phyloP scores from a whole-genome alignment of 2,329 filamentous ascomycete genomes.

The Penicillium sp. region DNA sequence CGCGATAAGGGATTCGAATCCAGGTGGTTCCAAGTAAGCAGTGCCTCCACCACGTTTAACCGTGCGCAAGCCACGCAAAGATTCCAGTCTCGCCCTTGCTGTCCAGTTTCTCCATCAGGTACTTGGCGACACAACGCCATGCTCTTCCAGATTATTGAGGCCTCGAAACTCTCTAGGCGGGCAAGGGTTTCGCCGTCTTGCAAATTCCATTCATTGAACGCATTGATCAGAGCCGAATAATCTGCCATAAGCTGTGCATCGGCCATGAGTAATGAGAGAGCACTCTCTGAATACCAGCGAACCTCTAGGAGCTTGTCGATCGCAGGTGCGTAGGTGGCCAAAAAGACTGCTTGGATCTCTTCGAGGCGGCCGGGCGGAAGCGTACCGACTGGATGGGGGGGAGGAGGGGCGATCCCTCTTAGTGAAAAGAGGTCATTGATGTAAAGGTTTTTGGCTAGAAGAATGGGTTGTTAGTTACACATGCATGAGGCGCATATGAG shows the following conservation, averaged over 20 bases:
- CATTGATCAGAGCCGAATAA: slow-evolving; percentile 63
- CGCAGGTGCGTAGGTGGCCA: slow-evolving; percentile 71
- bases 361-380: slow-evolving; percentile 53
- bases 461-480: slow-evolving; percentile 42
- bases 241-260: slow-evolving; percentile 63
- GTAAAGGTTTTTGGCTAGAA: slow-evolving; percentile 63
- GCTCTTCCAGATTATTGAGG: slow-evolving; percentile 60
- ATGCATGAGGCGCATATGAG: not conserved
- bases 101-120: slow-evolving; percentile 37
- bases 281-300: slow-evolving; percentile 69
- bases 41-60: slow-evolving; percentile 70
- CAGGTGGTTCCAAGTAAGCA: slow-evolving; percentile 71
- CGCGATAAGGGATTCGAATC: slow-evolving; percentile 49
- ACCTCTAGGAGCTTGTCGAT: slow-evolving; percentile 78
- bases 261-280: slow-evolving; percentile 53
- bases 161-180: slow-evolving; percentile 54
- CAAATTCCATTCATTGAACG: slow-evolving; percentile 43
- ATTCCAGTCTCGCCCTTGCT: slow-evolving; percentile 53
- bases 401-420: slow-evolving; percentile 58
- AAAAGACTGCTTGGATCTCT: slow-evolving; percentile 70
- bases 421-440: slow-evolving; percentile 71
- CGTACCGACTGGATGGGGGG: slow-evolving; percentile 53
- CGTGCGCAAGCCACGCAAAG: slow-evolving; percentile 65
- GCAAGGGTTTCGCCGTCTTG: slow-evolving; percentile 39
- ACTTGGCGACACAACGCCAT: slow-evolving; percentile 53